Base-by-base conservation (phyloP, 148 eudicot species). In the Nyssa sinensis region DNA sequence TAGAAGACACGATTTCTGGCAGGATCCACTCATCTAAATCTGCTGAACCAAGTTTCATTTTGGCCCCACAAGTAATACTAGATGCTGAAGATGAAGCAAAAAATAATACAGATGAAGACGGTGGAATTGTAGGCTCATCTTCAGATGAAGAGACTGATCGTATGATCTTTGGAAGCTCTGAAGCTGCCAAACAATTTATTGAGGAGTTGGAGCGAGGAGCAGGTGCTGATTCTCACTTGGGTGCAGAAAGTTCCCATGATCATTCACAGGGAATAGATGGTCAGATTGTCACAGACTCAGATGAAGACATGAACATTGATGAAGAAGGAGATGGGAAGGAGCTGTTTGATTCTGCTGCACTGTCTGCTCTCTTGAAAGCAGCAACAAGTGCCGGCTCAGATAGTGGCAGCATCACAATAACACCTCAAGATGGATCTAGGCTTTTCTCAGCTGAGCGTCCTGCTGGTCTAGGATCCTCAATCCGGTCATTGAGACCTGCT, bases 391-490 rank as follows among this genome's bases (percentile, higher is more conserved):
- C 82, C 57, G 91, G 85, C 25, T 77, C 88, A 27, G 94, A 90
- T 74, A 72, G 90, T 65, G 86, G 88, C 37, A 81, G 74, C 35
- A 88, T 95, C 67, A 92, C 93, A 31, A 79, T 95, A 67, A 81
- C 90, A 8, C 90, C 98, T 33, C 91, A 82, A 71, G 97, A 95
- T 69, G 96, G 96, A 9, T 89, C 99, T 35, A 86, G 94, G 62
- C 94, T 90, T 74, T 95, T 95, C 87, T 87, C 97, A 2, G 87
- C 93, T 61, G 99, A 95, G 83, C 94, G 97, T 12, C 99, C 99
- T 10, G 97, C 94, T 74, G 99, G 99, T 29, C 80, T 95, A 79
- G 99, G 96, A 51, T 82, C 96, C 61, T 85, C 97, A 19, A 75
- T 84, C 34, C 88, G 89, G 60, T 63, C 96, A 63, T 65, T 81